phyloP scores from a whole-genome alignment of 805 yeast genomes.

The Kregervanrija delftensis region DNA sequence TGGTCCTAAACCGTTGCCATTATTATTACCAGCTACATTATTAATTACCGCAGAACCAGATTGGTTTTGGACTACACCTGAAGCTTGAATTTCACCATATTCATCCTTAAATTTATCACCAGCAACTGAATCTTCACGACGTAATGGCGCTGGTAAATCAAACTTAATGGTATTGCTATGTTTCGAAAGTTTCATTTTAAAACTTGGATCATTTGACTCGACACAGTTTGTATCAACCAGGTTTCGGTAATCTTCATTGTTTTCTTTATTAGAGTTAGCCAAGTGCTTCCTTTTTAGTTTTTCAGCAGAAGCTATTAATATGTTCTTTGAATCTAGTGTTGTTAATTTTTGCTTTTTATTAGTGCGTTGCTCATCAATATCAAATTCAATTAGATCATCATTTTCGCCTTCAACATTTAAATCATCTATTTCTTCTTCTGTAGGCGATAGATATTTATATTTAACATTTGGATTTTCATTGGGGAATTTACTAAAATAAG shows the following conservation, averaged over 20 bases:
- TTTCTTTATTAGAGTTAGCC: no score
- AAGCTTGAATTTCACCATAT: slow-evolving; percentile 53
- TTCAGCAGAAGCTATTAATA: no score
- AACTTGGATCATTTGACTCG: no score
- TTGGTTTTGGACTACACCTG: slow-evolving; percentile 39
- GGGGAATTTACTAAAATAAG: slow-evolving; percentile 8
- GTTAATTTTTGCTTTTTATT: slow-evolving; percentile 2
- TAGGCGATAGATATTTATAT: neutral
- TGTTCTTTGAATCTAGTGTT: no score
- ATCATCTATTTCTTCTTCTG: no score
- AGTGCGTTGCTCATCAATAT: neutral
- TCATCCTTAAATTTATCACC: slow-evolving; percentile 26
- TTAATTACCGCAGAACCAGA: slow-evolving; percentile 23
- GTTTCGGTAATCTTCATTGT: no score
- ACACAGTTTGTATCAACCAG: no score
- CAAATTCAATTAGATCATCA: neutral
- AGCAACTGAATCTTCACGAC: slow-evolving; percentile 19
- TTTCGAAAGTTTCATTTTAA: no score
- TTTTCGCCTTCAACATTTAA: neutral
- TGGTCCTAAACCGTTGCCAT: slow-evolving; percentile 57
- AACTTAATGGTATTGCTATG: slow-evolving; percentile 6
- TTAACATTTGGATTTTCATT: slow-evolving; percentile 4
- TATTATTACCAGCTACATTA: slow-evolving; percentile 25
- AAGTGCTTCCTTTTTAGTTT: no score
- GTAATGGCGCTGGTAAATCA: slow-evolving; percentile 20